Conservation (phyloP, 192 early-diverging fungal species). For the Entophlyctis helioformis region DNA sequence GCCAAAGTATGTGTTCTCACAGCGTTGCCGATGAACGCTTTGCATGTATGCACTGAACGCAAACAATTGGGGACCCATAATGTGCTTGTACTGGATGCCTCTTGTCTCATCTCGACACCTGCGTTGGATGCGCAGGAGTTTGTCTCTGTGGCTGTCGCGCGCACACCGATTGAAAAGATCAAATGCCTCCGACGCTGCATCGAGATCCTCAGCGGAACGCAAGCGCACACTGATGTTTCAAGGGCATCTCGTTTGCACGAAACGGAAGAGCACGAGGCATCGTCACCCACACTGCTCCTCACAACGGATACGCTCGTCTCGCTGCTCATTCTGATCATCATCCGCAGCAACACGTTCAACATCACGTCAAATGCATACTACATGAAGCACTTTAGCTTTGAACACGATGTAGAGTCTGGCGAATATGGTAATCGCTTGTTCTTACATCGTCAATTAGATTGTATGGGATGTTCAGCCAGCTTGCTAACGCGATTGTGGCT, state of each 20-base stretch:
- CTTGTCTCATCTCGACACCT: neutral
- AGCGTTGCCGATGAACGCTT: too few relatives aligned
- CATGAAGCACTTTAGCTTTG: constrained; percentile 21
- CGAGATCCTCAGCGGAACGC: constrained; percentile 9
- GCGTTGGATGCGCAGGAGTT: constrained; percentile 6
- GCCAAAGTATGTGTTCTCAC: constrained; percentile 9
- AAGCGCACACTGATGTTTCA: neutral
- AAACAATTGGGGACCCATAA: too few relatives aligned
- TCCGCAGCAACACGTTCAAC: constrained; percentile 19
- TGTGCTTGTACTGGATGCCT: too few relatives aligned
- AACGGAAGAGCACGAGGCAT: too few relatives aligned
- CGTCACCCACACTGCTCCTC: too few relatives aligned
- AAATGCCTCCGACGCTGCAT: constrained; percentile 16
- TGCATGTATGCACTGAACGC: too few relatives aligned
- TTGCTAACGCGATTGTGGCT: too few relatives aligned
- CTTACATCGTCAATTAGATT: too few relatives aligned
- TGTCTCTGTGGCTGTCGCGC: constrained; percentile 5
- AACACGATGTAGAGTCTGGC: constrained; percentile 18
- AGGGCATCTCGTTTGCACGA: too few relatives aligned
- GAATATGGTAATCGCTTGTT: too few relatives aligned
- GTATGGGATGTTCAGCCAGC: too few relatives aligned
- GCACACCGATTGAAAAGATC: constrained; percentile 25
- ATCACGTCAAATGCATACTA: constrained; percentile 15
- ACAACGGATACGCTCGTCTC: constrained; percentile 19
- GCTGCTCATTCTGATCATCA: constrained; percentile 14